These are phyloP conservation scores for Cornus suecica DNA, from an alignment of 148 eudicot species.

Conservation along the genomic window DNA sequence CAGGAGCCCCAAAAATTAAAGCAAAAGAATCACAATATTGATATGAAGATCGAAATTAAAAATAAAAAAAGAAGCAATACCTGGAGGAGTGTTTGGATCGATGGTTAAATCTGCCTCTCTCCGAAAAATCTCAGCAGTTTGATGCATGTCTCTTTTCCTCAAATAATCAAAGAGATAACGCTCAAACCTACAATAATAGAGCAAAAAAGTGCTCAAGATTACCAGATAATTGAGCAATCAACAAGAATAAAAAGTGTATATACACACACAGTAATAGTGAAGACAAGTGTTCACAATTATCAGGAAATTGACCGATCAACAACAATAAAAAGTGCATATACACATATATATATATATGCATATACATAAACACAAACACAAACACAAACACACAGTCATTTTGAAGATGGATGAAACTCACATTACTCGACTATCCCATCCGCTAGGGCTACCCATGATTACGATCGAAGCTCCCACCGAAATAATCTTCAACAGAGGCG, in stretches of 20 bases:
- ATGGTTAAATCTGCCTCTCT: conserved; percentile 1
- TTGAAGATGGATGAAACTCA: conserved; percentile 7
- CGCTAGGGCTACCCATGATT: neutral
- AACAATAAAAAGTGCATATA: too few species aligned
- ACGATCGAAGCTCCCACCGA: neutral
- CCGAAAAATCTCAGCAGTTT: conserved; percentile 13
- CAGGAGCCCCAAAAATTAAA: neutral
- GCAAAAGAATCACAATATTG: neutral
- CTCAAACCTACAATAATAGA: conserved; percentile 4
- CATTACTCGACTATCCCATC: conserved; percentile 13
- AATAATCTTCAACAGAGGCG: neutral
- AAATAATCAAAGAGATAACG: conserved; percentile 9
- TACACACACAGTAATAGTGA: too few species aligned
- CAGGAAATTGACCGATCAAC: neutral
- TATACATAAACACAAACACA: too few species aligned
- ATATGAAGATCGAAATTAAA: neutral
- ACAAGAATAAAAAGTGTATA: too few species aligned
- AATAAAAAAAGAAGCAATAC: neutral
- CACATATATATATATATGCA: too few species aligned
- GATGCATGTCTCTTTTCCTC: neutral
- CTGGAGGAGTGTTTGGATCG: conserved; percentile 6
- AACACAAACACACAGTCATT: too few species aligned
- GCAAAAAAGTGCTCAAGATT: neutral
- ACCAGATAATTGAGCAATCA: neutral
- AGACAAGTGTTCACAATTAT: neutral